Evolutionary conservation across 345 rosid species (phyloP), one percentile per base, ranked within the genome.

Genomic region (Moringa oleifera): DNA sequence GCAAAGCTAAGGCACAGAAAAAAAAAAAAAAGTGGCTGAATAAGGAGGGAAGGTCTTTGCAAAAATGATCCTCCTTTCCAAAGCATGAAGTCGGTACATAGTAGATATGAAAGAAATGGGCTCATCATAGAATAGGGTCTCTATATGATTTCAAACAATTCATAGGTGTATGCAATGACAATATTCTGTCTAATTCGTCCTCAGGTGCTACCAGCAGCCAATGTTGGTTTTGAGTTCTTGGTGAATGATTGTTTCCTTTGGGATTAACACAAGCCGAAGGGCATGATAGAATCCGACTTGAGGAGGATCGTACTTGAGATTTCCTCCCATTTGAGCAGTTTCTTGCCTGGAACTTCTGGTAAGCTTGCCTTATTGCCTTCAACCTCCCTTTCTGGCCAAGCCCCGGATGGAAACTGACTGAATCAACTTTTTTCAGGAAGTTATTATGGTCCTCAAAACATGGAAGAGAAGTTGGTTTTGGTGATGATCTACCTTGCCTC

Each of bases 111-210:
- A 22, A 62, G 21, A 55, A 64, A 45, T 57, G 63, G 71, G 62
- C 75, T 78, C 72, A 52, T 53, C 11, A 25, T 25, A 13, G 28
- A 4, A 7, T 51, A 41, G 55, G 51, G 68, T 78, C 71, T n/a
- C 55, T 37, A 59, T 51, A 73, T 47, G 77, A 28, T 65, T 75
- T 71, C 19, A 47, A 76, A 57, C 18, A 47, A 61, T 67, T 46
- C 20, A 78, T 2, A 2, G 72, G 73, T 2, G 61, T 68, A 22
- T 85, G 92, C 73, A 87, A 72, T 21, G 90, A 85, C 70, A 90
- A 77, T 19, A 88, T 66, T 60, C 45, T 36, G 55, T 78, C 81
- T n/a, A 73, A 64, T 67, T 79, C 85, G 21, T 63, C 75, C 33
- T 66, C 79, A 1, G 83, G 81, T 63, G 83, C 67, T 68, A 74